A percentile compares a stretch with the other conserved stretches of the same genome.
Evolutionary conservation across 2,329 filamentous ascomycete species (phyloP).

Genomic region (Lachnellula arida): DNA sequence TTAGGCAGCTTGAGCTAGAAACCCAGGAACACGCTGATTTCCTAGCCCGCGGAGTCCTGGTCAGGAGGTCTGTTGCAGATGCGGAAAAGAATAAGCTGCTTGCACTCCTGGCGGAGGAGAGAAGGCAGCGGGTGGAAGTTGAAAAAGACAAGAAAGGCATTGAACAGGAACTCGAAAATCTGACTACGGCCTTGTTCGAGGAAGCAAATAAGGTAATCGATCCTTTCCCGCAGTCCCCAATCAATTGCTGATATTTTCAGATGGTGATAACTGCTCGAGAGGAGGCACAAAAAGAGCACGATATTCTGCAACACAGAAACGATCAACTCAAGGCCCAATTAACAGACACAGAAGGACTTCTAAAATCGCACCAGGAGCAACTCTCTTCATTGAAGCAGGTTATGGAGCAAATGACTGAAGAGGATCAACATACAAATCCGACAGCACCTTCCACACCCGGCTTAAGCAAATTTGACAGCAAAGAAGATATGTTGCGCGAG

Average conservation of each 20-base stretch:
- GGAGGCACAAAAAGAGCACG: conserved; percentile 80
- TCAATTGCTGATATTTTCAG: conserved; percentile 77
- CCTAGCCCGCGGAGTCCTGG: conserved; percentile 68
- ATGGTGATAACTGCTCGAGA: conserved; percentile 94
- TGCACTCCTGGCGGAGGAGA: conserved; percentile 59
- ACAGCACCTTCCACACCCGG: conserved; percentile 73
- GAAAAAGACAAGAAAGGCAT: conserved; percentile 84
- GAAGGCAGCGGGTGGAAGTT: conserved; percentile 55
- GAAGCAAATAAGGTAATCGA: conserved; percentile 77
- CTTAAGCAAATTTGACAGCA: conserved; percentile 61
- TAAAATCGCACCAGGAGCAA: conserved; percentile 90
- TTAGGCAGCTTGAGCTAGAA: conserved; percentile 60
- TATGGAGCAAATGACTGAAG: conserved; percentile 81
- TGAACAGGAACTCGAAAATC: conserved; percentile 83
- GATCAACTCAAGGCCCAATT: conserved; percentile 83
- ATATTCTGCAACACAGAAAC: conserved; percentile 75
- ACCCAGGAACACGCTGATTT: conserved; percentile 61
- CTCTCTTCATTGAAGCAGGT: conserved; percentile 85
- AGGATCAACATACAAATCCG: conserved; percentile 62
- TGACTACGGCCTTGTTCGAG: conserved; percentile 92
- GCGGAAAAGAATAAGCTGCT: conserved; percentile 60
- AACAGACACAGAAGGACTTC: conserved; percentile 76
- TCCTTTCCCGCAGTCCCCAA: not conserved
- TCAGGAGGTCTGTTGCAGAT: conserved; percentile 71
- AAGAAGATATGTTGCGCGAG: conserved; percentile 41